Conservation (phyloP, 176 grass and related monocot genomes). For the Triticum dicoccoides region DNA sequence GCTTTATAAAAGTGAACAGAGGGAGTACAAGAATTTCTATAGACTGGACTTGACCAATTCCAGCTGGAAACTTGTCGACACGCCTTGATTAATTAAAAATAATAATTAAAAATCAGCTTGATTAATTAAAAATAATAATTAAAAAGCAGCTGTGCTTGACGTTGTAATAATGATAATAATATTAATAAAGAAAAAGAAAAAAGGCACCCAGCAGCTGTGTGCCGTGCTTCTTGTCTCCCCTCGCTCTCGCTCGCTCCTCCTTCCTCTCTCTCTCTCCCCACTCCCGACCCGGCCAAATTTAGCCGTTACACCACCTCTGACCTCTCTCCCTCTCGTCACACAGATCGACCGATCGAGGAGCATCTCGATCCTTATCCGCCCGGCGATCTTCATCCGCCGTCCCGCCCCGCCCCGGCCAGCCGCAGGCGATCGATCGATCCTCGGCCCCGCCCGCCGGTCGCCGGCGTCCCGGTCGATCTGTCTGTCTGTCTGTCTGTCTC, state of each 20-base stretch:
- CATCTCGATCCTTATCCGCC: not conserved
- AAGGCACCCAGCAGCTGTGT: not conserved
- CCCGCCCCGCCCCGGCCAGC: too few species aligned
- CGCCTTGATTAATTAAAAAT: not conserved
- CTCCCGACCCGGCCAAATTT: conserved; percentile 30
- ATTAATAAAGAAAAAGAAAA: not conserved
- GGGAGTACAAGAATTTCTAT: too few species aligned
- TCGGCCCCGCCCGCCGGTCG: too few species aligned
- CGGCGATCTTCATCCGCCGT: too few species aligned
- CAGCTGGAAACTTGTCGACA: not conserved
- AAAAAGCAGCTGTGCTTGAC: not conserved
- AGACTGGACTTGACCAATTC: not conserved
- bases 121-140: not conserved
- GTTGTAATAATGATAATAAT: not conserved
- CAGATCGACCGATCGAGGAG: not conserved
- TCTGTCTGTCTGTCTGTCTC: too few species aligned
- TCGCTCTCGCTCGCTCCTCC: not conserved
- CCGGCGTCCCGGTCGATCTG: not conserved
- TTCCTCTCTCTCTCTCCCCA: not conserved
- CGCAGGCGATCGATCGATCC: too few species aligned
- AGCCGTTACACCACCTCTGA: conserved; percentile 55
- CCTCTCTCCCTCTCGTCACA: not conserved
- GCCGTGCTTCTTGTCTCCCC: not conserved
- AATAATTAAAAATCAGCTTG: too few species aligned
- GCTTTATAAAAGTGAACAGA: too few species aligned